These are phyloP conservation scores for Hyphodiscus hymeniophilus DNA, from an alignment of 495 filamentous ascomycete genomes.

Conservation along the genomic window DNA sequence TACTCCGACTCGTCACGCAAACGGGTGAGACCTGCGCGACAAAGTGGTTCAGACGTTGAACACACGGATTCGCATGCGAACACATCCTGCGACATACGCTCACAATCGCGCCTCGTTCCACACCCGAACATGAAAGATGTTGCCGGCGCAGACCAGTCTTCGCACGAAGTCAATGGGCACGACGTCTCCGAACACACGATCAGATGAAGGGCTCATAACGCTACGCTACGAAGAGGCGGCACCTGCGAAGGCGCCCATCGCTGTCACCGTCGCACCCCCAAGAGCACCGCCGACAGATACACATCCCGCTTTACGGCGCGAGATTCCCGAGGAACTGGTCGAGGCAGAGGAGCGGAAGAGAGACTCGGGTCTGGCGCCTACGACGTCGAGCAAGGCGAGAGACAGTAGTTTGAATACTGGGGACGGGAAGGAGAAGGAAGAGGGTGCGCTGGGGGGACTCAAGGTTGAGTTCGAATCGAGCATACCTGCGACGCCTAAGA, in stretches of 20 bases:
- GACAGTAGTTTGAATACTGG: slow-evolving; percentile 5
- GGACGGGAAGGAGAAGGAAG: not conserved
- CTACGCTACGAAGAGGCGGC: slow-evolving; percentile 49
- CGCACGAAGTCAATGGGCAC: not conserved
- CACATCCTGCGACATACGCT: no score
- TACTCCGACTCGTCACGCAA: no score
- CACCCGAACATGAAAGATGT: slow-evolving; percentile 9
- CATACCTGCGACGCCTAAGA: not conserved
- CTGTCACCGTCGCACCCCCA: slow-evolving; percentile 21
- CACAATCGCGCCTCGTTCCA: not conserved
- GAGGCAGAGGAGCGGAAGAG: slow-evolving; percentile 15
- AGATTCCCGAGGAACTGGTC: not conserved
- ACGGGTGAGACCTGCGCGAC: no score
- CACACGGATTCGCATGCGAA: no score
- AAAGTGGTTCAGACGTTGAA: no score
- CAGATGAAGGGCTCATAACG: slow-evolving; percentile 39
- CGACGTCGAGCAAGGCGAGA: slow-evolving; percentile 4
- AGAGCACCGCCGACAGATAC: slow-evolving; percentile 11
- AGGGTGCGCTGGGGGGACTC: not conserved
- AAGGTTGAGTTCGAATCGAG: slow-evolving; percentile 3
- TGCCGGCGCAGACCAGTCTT: not conserved
- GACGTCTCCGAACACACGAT: not conserved
- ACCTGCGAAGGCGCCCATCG: slow-evolving; percentile 41
- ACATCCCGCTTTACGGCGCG: slow-evolving; percentile 17
- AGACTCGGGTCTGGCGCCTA: slow-evolving; percentile 22